Evolutionary conservation across 2,329 filamentous ascomycete genomes (phyloP).

Genomic region (Colletotrichum filicis): DNA sequence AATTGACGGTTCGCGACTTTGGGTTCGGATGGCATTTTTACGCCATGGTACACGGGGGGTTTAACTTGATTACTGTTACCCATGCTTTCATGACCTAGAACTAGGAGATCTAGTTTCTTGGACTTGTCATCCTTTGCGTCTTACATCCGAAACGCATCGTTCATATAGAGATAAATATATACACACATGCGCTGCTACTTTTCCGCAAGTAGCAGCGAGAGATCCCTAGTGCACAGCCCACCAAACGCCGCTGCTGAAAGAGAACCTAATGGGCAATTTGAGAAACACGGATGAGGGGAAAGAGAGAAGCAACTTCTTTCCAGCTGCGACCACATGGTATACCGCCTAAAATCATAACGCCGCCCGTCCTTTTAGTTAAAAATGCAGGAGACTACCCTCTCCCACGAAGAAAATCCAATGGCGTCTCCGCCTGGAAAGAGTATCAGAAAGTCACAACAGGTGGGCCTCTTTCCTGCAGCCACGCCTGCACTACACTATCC

Average conservation of each 20-base stretch:
- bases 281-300: not conserved
- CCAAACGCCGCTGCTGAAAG: conserved; percentile 19
- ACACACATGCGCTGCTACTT: not conserved
- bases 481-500: conserved; percentile 45
- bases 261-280: not conserved
- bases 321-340: conserved; percentile 20
- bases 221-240: not conserved
- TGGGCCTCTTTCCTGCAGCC: not conserved
- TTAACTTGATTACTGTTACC: not conserved
- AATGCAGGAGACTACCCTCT: not conserved
- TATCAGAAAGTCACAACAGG: not conserved
- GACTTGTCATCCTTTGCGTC: not conserved
- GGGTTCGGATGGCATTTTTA: not conserved
- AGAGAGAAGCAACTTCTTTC: not conserved
- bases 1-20: not conserved
- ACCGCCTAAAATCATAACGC: conserved; percentile 14
- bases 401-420: not conserved
- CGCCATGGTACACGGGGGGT: not conserved
- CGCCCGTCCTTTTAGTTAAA: not conserved
- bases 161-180: not conserved
- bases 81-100: not conserved
- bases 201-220: not conserved
- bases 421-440: not conserved
- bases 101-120: not conserved
- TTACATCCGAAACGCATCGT: not conserved